Evolutionary conservation across 148 eudicot species (phyloP).

Genomic region (Salicornia ramosissima): DNA sequence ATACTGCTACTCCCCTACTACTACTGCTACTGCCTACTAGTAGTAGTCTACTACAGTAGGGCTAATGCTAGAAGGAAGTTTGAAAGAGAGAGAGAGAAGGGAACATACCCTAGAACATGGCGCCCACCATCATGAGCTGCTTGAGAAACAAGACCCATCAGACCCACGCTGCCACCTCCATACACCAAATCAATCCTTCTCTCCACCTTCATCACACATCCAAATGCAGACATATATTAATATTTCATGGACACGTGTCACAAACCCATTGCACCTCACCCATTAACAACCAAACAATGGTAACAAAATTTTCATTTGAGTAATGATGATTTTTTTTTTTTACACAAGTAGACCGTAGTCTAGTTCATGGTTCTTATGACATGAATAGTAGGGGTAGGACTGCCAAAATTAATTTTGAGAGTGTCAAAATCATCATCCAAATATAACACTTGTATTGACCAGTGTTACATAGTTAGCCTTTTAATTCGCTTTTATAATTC

Average conservation of each 20-base stretch:
- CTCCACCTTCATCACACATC: slow-evolving; percentile 57
- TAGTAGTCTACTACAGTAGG: not conserved
- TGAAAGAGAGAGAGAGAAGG: slow-evolving; percentile 20
- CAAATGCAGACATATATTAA: not conserved
- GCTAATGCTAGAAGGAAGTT: slow-evolving; percentile 5
- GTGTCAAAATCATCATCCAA: no score
- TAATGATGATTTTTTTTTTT: slow-evolving; percentile 15
- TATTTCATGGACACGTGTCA: slow-evolving; percentile 34
- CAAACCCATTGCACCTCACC: slow-evolving; percentile 20
- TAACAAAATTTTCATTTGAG: not conserved
- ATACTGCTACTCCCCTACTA: not conserved
- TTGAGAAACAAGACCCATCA: slow-evolving; percentile 99
- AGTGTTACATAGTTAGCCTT: no score
- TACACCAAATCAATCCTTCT: slow-evolving; percentile 95
- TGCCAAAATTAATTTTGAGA: no score
- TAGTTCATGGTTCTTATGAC: no score
- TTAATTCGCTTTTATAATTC: no score
- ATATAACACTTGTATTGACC: no score
- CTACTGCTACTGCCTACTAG: not conserved
- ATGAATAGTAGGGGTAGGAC: no score
- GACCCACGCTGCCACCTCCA: slow-evolving; percentile 98
- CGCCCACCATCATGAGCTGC: slow-evolving; percentile 99
- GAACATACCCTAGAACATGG: slow-evolving; percentile 92
- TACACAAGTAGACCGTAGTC: no score
- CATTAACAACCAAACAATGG: not conserved